Evolutionary conservation across 495 filamentous ascomycete species (phyloP), one percentile per base, ranked within the genome.

Genomic region (Hyaloscypha variabilis): DNA sequence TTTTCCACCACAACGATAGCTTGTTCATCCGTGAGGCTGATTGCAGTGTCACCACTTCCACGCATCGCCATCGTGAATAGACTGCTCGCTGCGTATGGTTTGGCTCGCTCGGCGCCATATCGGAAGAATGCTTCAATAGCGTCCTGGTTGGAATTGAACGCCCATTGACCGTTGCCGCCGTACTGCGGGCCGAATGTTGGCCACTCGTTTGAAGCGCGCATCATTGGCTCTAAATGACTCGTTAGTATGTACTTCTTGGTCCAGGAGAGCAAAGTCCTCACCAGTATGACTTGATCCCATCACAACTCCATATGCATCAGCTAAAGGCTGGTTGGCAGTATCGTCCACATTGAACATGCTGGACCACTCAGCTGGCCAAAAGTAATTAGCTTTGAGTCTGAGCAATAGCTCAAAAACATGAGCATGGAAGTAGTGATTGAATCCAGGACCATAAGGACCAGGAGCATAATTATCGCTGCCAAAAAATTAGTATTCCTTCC

Each of bases 11-110:
- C 79, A 8, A 77, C 83, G 31, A 89, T 87, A 55, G 83, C 79
- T 54, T 89, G 78, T 60, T 81, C 73, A 23, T 84, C 76, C 8
- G 83, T 75, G 34, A 90, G 76, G 19, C 77, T 75, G 29, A 85
- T 83, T 25, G 83, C 82, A 4, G 83, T 87, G 65, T 92, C 90
- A 50, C 89, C 87, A 54, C 79, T 82, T 0, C 90, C 90, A 39
- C 90, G 82, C 88, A 92, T 93, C 26, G 88, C 90, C 75, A 92
- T 82, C 4, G 88, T 92, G 75, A 85, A 87, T 28, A 89, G 73
- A 58, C 77, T 80, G 66, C 83, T 85, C 23, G 80, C 82, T 58
- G 88, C 88, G 54, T 89, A 90, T 0, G 81, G 81, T 72, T 87
- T 87, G 6, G 88, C 84, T 19, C 89, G 79, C 71, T 86, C 66